These are phyloP conservation scores for Ordospora colligata DNA, from an alignment of 371 early-diverging fungal species.

Conservation along the genomic window DNA sequence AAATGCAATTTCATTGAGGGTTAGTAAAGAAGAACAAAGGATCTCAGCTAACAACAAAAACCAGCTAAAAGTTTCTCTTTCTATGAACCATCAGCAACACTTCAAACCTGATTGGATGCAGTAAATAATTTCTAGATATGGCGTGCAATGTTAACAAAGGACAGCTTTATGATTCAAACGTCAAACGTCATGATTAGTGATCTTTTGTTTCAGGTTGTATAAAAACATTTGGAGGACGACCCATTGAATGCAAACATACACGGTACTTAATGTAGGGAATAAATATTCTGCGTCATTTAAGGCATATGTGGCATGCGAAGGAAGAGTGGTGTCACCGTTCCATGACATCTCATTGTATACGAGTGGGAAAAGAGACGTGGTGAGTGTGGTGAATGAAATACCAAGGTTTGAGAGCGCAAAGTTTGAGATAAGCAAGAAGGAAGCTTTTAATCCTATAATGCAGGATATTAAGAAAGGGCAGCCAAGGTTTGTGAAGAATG, in stretches of 20 bases:
- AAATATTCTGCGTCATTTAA: conserved; percentile 51
- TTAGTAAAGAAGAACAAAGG: not conserved
- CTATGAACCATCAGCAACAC: conserved; percentile 30
- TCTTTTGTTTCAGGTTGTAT: not conserved
- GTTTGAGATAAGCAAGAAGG: conserved; percentile 69
- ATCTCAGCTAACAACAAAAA: conserved; percentile 12
- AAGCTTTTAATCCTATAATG: conserved; percentile 80
- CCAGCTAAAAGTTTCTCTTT: conserved; percentile 15
- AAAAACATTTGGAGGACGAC: not conserved
- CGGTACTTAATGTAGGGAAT: conserved; percentile 21
- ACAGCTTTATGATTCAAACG: not conserved
- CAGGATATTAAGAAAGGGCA: conserved; percentile 97
- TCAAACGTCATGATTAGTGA: not conserved
- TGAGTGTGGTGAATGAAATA: conserved; percentile 89
- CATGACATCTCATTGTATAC: conserved; percentile 94
- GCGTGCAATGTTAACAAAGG: not conserved
- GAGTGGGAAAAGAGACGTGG: conserved; percentile 68
- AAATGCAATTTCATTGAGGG: no score
- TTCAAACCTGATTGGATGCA: conserved; percentile 43
- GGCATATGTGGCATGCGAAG: conserved; percentile 49
- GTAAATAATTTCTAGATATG: not conserved
- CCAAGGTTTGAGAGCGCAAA: conserved; percentile 99
- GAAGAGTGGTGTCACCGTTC: conserved; percentile 75
- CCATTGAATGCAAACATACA: conserved; percentile 14
- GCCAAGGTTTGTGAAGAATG: conserved; percentile 89